Evolutionary conservation across 108 stramenopile species (phyloP).

Genomic region (Epithemia pelagica): DNA sequence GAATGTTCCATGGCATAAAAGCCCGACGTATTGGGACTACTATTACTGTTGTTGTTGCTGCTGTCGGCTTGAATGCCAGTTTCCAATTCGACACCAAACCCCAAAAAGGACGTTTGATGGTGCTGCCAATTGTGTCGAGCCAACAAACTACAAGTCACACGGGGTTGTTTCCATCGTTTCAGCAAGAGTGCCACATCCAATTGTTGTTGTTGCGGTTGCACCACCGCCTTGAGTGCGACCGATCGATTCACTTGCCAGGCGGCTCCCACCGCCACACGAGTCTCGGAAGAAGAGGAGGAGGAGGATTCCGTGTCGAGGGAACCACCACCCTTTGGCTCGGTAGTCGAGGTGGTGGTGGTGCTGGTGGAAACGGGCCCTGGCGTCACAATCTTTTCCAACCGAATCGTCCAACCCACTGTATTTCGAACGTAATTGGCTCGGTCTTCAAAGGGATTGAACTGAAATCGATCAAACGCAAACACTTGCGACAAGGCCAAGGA

Average conservation of each 20-base stretch:
- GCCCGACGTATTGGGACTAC: neutral
- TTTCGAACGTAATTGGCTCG: conserved; percentile 16
- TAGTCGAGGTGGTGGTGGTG: neutral
- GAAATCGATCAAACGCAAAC: conserved; percentile 11
- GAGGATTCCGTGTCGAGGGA: neutral
- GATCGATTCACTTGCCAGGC: conserved; percentile 21
- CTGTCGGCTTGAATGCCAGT: neutral
- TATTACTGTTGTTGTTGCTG: neutral
- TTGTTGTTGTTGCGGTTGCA: neutral
- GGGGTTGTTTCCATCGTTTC: conserved; percentile 18
- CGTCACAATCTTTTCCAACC: conserved; percentile 4
- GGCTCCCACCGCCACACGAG: conserved; percentile 4
- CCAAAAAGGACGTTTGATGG: conserved; percentile 4
- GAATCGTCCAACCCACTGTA: conserved; percentile 14
- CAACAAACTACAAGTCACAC: conserved; percentile 8
- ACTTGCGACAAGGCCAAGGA: conserved; percentile 9
- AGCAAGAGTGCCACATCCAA: conserved; percentile 1
- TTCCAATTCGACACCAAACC: conserved; percentile 13
- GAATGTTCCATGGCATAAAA: neutral
- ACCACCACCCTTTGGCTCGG: neutral
- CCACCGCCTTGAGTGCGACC: conserved; percentile 9
- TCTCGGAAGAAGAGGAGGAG: too few relatives aligned
- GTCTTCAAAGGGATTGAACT: conserved; percentile 9
- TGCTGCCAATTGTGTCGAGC: neutral
- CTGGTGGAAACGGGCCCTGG: neutral